Evolutionary conservation across 2,329 filamentous ascomycete species (phyloP), one percentile per base, ranked within the genome.

Genomic region (Juglanconis juglandina): DNA sequence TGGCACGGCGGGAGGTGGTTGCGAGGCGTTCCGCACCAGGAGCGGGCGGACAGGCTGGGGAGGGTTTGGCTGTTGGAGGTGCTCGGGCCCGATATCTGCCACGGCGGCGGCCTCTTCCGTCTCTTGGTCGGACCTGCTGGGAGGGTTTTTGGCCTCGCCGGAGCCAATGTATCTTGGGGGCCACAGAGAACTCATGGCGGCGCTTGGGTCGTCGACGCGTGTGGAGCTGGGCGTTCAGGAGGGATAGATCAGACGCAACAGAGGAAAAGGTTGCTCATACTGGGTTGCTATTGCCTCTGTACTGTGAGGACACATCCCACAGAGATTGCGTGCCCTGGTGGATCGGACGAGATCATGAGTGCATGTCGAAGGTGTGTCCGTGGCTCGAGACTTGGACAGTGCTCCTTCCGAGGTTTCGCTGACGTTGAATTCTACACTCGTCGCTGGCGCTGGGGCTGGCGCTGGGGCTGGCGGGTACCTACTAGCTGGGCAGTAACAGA

Each of bases 21-120:
- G 53, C 64, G 66, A 58, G 63, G 61, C 57, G 53, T 71, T 71
- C 60, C 70, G 69, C 58, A 72, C 69, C 34, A 72, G 64, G 7
- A 65, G 61, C 14, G 72, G 71, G 47, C 73, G 68, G 42, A 63
- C 56, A 13, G 53, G 46, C 33, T 55, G 42, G 2, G 48, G 42
- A 34, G 46, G 53, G 32, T 50, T 52, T n/a, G 51, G 61, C 35
- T 58, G 56, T 11, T 57, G 47, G 35, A 32, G 46, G 35, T 58
- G 52, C 17, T 59, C 56, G 30, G 49, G 30, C 17, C 55, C 55
- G 44, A 52, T 53, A 42, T 60, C 52, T 33, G 56, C 49, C 11
- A 58, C 50, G 35, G 39, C 58, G 9, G 60, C 41, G 24, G 56
- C 54, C 17, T 50, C 58, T 32, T 13, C 58, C 34, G 58, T 58